Conservation (phyloP, 2,329 filamentous ascomycete species). For the Acarospora socialis region DNA sequence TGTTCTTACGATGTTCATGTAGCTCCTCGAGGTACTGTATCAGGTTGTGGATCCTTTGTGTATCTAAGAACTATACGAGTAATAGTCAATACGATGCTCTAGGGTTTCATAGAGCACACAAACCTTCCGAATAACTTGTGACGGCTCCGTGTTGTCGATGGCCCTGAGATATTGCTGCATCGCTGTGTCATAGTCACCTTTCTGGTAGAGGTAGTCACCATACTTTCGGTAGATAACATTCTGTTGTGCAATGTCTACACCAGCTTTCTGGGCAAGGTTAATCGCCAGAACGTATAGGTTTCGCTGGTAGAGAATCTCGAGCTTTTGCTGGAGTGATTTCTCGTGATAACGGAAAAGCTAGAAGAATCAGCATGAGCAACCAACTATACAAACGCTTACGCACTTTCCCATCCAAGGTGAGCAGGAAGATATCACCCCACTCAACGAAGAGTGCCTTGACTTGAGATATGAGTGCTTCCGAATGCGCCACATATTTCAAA, state of each 20-base stretch:
- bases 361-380: slow-evolving; percentile 17
- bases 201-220: slow-evolving; percentile 87
- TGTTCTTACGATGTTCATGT: slow-evolving; percentile 85
- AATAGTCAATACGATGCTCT: slow-evolving; percentile 12
- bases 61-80: slow-evolving; percentile 63
- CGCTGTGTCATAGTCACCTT: slow-evolving; percentile 91
- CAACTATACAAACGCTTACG: too few relatives aligned
- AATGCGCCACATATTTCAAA: slow-evolving; percentile 76
- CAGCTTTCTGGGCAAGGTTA: slow-evolving; percentile 78
- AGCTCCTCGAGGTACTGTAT: slow-evolving; percentile 95
- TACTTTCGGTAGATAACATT: slow-evolving; percentile 88
- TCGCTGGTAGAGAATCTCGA: slow-evolving; percentile 86
- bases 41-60: slow-evolving; percentile 90
- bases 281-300: slow-evolving; percentile 88
- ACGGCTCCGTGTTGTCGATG: slow-evolving; percentile 90
- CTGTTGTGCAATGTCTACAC: slow-evolving; percentile 65
- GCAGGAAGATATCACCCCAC: slow-evolving; percentile 84
- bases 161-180: slow-evolving; percentile 97
- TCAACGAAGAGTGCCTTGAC: slow-evolving; percentile 69
- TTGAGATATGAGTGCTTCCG: slow-evolving; percentile 67
- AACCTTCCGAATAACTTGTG: slow-evolving; percentile 87
- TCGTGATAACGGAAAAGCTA: slow-evolving; percentile 80
- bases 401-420: slow-evolving; percentile 86
- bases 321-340: slow-evolving; percentile 74
- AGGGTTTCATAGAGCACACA: slow-evolving; percentile 12